These are phyloP conservation scores for Saitozyma sp. DNA, from an alignment of 768 basidiomycete genomes.

Conservation along the genomic window DNA sequence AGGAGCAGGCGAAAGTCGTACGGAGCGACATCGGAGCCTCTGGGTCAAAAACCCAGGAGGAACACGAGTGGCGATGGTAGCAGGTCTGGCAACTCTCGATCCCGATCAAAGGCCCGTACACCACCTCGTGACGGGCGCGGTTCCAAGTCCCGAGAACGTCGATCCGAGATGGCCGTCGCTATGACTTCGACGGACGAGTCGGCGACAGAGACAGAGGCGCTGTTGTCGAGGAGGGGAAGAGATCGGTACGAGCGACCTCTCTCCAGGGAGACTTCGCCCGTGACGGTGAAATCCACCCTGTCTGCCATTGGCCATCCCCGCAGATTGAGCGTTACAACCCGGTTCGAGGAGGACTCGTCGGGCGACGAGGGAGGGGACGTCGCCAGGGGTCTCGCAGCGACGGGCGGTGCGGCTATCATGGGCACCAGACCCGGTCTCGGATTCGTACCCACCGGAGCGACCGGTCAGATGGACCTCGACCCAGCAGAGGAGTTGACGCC, in stretches of 20 bases:
- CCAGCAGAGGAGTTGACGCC: slow-evolving; percentile 49
- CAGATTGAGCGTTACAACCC: slow-evolving; percentile 13
- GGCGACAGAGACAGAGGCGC: too few species aligned
- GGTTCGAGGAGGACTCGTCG: slow-evolving; percentile 37
- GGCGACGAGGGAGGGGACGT: slow-evolving; percentile 42
- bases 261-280: not conserved
- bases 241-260: too few species aligned
- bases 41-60: slow-evolving; percentile 9
- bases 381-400: slow-evolving; percentile 22
- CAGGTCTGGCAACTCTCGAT: slow-evolving; percentile 30
- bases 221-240: too few species aligned
- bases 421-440: slow-evolving; percentile 28
- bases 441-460: slow-evolving; percentile 17
- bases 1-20: slow-evolving; percentile 17
- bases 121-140: slow-evolving; percentile 27
- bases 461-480: slow-evolving; percentile 43
- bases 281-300: not conserved
- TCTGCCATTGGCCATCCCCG: not conserved
- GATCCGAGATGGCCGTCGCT: not conserved
- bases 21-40: slow-evolving; percentile 23
- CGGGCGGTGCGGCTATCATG: slow-evolving; percentile 34
- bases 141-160: not conserved
- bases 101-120: slow-evolving; percentile 38
- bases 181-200: too few species aligned
- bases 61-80: not conserved